Evolutionary conservation across 2,329 filamentous ascomycete genomes (phyloP), one percentile per base, ranked within the genome.

Genomic region (Cercospora zeae-maydis): DNA sequence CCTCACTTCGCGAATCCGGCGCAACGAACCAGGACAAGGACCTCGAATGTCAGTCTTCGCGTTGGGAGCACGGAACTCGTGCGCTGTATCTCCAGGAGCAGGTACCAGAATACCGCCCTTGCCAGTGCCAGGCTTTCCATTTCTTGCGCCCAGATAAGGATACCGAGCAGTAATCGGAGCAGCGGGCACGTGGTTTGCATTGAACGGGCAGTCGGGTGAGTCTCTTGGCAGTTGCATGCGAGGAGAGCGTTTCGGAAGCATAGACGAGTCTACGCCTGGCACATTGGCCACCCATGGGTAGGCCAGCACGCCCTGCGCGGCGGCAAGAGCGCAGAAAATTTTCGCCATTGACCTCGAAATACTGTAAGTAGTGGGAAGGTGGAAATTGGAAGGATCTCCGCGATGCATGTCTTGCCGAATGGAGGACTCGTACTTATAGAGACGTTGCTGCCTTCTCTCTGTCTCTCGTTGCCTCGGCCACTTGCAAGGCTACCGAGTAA

Each of bases 71-170:
- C 70, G 63, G 58, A 75, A 79, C 62, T 71, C 57, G 68, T 77
- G 70, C 7, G 73, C 76, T 16, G 68, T 73, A 55, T 79, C 77
- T 8, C 75, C 76, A 45, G 71, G 70, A n/a, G 75, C 78, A 30
- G 79, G 79, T 0, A 80, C 79, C 59, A 75, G 69, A 59, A 76
- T 77, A 3, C 78, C 78, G 47, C 79, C 78, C 27, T 68, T 72
- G 4, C 74, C 76, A 9, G 70, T 77, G 2, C 78, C 78, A 24
- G 74, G 75, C 8, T 71, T 54, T 36, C 78, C 78, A 58, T 79
- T 75, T 59, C 74, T 75, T 2, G 79, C 78, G 19, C 72, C 71
- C 36, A 74, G 75, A 65, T 80, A 80, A 16, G 76, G 77, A 59
- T 70, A 78, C 49, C 72, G 58, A 16, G 64, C 60, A 9, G 71